Base-by-base conservation (phyloP, 306 rosid species). In the Quercus aquifolioides region DNA sequence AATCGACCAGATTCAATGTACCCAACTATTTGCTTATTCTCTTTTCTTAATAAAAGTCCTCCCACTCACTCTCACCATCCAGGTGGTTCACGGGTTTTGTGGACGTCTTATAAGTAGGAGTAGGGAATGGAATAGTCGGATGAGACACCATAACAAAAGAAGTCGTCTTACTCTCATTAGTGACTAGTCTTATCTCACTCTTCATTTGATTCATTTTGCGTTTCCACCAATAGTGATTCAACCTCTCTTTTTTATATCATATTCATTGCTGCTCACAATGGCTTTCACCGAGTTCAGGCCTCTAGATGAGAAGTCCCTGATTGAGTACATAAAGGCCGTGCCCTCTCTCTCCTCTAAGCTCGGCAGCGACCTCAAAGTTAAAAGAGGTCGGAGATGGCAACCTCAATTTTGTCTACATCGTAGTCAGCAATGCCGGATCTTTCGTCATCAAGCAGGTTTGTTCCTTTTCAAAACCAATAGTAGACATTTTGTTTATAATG, bases 381-480 rank as follows among this genome's bases (percentile, higher is more conserved):
- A 91, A 91, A 77, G 99, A 95, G 87, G 96, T 95, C 69, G 98
- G 99, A 43, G 99, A 90, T 79, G 99, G 98, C 18, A 92, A 95
- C 85, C 94, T 95, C 43, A 95, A 95, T 70, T 89, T 90, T 49
- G 97, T 92, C 77, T 92, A 56, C 92, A 81, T 95, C 69, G 82
- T 92, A 64, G 49, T 83, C 49, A 90, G 86, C 33, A 79, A 96
- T 51, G 26, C 78, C 4, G 94, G 93, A 38, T 95, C 97, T 76
- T 46, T 92, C 55, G 97, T 95, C 88, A 74, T 95, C 92, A 95
- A 92, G 78, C 97, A 94, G 94, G 98, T 92, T 35, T 19, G 2
- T 4, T 54, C 12, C 6, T 69, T 69, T 43, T 2, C 46, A 41
- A 41, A 41, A 41, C 11, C 4, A 3, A 6, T 63, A 31, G 69